Base-by-base conservation (phyloP, 1,284 basidiomycete genomes). In the Tetrapyrgos nigripes region DNA sequence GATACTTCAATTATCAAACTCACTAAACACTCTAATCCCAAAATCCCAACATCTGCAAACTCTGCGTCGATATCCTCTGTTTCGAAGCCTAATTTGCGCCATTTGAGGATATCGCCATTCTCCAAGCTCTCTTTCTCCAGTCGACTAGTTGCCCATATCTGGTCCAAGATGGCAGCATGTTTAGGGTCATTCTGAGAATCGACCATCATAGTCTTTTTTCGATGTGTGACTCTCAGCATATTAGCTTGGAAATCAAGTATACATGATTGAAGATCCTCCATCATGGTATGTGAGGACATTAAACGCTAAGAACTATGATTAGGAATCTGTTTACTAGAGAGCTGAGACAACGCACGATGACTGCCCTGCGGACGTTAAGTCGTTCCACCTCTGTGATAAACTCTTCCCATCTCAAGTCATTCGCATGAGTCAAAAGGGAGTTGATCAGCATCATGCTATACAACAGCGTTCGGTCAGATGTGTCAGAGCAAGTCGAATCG, bases 191-290 rank as follows among this genome's bases (percentile, higher is more conserved):
- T 73, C 26, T 86, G 84, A 3, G 90, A 86, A 63, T 93, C 86
- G 29, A 97, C 91, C 2, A 86, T 76, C 0, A 88, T 91, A 6
- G 83, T 87, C 73, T 96, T 93, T 71, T 90, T 90, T 52, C 89
- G 85, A 67, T 93, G 90, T 1, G 90, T 88, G 17, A 96, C 86
- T 27, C 92, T 85, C 55, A 94, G 83, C 66, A 95, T 87, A 72
- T 94, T 94, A 43, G 91, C 88, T 79, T 97, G 96, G 73, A 97
- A 97, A 67, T 96, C 93, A 57, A 97, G 83, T 54, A 97, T 93
- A 61, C 89, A 92, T 0, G 91, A 93, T 3, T 89, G 88, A 48
- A 94, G 79, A 70, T 96, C 94, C 64, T 96, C 94, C 45, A 91
- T 87, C 45, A 91, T 87, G 24, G 90, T 90, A 68, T 93, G 92